Evolutionary conservation across 2,329 filamentous ascomycete species (phyloP), one percentile per base, ranked within the genome.

Genomic region (Domatiomyces globalis): DNA sequence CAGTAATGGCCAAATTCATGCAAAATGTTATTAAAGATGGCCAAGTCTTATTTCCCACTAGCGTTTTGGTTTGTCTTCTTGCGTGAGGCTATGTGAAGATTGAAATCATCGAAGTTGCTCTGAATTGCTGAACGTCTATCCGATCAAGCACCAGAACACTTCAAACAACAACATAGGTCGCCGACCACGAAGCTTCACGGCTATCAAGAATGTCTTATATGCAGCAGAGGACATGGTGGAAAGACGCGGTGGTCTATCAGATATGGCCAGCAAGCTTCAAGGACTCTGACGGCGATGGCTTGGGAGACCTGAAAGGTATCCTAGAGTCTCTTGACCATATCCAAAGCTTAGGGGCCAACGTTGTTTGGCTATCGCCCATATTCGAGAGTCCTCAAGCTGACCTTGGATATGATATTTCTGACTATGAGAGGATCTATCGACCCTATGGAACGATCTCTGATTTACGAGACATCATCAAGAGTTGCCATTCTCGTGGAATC

Each of bases 261-360:
- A 59, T 64, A 20, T 63, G 36, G 12, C 52, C 50, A 6, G 15
- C 18, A 4, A 49, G 25, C 22, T 54, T 54, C 52, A 12, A 69
- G 56, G 71, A 75, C 60, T 72, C 72, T 54, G 77, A 79, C 51
- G 72, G 72, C 39, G 74, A 79, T 59, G 78, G 81, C 49, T 70
- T 78, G 58, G 79, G 80, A 10, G 76, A 83, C 56, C 66, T 85
- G 19, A 72, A 71, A 5, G 81, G 81, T 12, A 78, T 84, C 51
- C 74, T 75, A 9, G 73, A 51, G 8, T 74, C 81, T 61, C 65
- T 84, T 1, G 78, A 82, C 61, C 81, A 84, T 60, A 69, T 84
- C 47, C 70, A 76, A 48, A 69, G 77, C 2, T 69, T 84, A 0
- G 81, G 80, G 0, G 69, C 78, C 1, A 76, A 81, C 54, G 73